Evolutionary conservation across 202 grass and related monocot species (phyloP), one percentile per base, ranked within the genome.

Genomic region (Panicum virgatum): DNA sequence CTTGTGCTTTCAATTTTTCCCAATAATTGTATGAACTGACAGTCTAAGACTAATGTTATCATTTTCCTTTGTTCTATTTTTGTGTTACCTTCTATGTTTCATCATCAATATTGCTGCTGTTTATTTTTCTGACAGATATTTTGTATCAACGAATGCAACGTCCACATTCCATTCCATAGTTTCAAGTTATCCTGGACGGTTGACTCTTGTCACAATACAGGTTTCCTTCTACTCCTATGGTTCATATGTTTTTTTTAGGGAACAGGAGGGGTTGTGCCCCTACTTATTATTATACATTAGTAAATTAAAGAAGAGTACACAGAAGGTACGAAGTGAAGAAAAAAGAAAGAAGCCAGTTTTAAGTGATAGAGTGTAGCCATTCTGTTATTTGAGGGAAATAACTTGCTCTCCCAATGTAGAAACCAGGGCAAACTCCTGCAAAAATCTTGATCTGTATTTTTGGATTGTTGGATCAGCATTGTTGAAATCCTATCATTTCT

Each of bases 121-220:
- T 72, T 66, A 11, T 5, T 77, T 80, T 80, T 23, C 62, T 84
- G 40, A 26, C 77, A 98, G 96, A 85, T 77, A 93, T 91, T 95
- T 98, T 86, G 62, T 95, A 80, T 91, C 92, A 56, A 90, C 96
- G 66, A 91, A 98, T 88, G 96, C 92, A 81, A 98, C 95, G 13
- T 91, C 90, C 12, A 98, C 90, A 59, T 98, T 98, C 76, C 88
- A 83, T 58, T 89, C 92, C 30, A 95, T 98, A 80, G 53, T 98
- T 65, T 98, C 92, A 77, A 95, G 90, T 90, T 95, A 98, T 82
- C 92, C 90, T 64, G 96, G 92, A 84, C 58, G 56, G 12, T 82
- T 91, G 82, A 63, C 86, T 72, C 88, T 98, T 77, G 90, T 93
- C 62, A 80, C 86, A 71, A 90, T 98, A 84, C 96, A 91, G 96